phyloP scores from a whole-genome alignment of 192 early-diverging fungal species.

The Backusella mclennaniae region DNA sequence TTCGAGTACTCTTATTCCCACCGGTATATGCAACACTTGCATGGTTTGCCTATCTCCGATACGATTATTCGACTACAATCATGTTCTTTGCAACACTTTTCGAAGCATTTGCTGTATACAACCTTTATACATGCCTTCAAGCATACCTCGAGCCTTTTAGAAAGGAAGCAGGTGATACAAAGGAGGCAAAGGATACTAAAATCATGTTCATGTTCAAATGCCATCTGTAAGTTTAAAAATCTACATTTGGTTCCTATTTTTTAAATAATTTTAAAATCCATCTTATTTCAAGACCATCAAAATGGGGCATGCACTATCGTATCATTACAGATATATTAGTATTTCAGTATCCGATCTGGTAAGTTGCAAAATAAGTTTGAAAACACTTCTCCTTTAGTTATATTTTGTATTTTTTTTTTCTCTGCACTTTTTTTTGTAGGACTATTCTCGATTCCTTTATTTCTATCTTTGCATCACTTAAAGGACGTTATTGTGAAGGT shows the following conservation, averaged over 20 bases:
- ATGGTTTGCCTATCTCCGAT: slow-evolving; percentile 28
- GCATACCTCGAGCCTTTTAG: slow-evolving; percentile 32
- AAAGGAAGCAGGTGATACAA: slow-evolving; percentile 21
- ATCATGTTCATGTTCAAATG: slow-evolving; percentile 27
- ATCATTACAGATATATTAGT: slow-evolving; percentile 37
- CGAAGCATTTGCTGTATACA: slow-evolving; percentile 39
- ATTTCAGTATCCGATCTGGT: slow-evolving; percentile 39
- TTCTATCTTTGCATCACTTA: slow-evolving; percentile 33
- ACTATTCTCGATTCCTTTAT: slow-evolving; percentile 30
- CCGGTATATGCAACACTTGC: slow-evolving; percentile 34
- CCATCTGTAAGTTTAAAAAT: slow-evolving; percentile 26
- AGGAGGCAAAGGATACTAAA: slow-evolving; percentile 24
- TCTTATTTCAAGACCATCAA: slow-evolving; percentile 21
- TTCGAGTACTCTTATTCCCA: slow-evolving; percentile 33
- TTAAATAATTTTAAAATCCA: not conserved
- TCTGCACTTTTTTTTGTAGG: not conserved
- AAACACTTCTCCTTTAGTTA: not conserved
- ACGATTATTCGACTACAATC: slow-evolving; percentile 30
- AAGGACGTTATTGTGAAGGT: slow-evolving; percentile 34
- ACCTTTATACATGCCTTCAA: slow-evolving; percentile 32
- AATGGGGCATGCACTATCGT: slow-evolving; percentile 40
- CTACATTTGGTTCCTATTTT: slow-evolving; percentile 1
- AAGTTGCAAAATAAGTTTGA: not conserved
- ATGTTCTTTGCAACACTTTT: slow-evolving; percentile 36
- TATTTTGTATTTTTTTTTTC: not conserved